These are phyloP conservation scores for Geotrichum reessii DNA, from an alignment of 1,139 yeast species.

Conservation along the genomic window DNA sequence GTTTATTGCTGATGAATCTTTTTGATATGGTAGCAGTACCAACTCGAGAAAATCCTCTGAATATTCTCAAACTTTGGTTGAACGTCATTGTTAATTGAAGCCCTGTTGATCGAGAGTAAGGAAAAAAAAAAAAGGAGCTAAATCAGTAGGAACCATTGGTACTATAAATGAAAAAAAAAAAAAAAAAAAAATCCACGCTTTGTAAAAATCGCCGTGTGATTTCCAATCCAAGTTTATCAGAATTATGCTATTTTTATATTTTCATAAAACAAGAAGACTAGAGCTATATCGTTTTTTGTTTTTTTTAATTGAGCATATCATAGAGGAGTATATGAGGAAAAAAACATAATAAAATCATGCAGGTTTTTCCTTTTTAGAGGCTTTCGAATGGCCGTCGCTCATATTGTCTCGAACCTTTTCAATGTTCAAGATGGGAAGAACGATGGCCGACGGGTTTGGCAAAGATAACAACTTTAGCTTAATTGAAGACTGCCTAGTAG, in stretches of 20 bases:
- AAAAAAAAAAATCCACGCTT: background rate
- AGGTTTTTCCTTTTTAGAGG: background rate
- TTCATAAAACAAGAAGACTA: background rate
- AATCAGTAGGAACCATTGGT: background rate
- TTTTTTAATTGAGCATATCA: background rate
- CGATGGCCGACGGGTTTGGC: background rate
- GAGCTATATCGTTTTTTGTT: background rate
- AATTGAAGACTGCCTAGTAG: background rate
- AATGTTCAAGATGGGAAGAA: background rate
- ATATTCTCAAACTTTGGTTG: background rate
- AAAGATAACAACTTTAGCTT: background rate
- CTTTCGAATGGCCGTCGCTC: background rate
- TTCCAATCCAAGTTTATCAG: background rate
- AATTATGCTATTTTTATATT: background rate
- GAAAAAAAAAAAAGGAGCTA: background rate
- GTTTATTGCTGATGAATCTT: conserved; percentile 1
- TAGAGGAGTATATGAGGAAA: background rate
- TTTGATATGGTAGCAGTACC: background rate
- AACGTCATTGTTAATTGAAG: background rate
- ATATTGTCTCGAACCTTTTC: background rate
- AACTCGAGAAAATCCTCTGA: background rate
- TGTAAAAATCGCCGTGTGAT: background rate
- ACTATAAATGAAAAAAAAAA: background rate
- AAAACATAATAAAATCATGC: background rate
- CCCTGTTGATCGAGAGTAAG: background rate